These are phyloP conservation scores for Boletus insuetus DNA, from an alignment of 768 basidiomycete species.

Conservation along the genomic window DNA sequence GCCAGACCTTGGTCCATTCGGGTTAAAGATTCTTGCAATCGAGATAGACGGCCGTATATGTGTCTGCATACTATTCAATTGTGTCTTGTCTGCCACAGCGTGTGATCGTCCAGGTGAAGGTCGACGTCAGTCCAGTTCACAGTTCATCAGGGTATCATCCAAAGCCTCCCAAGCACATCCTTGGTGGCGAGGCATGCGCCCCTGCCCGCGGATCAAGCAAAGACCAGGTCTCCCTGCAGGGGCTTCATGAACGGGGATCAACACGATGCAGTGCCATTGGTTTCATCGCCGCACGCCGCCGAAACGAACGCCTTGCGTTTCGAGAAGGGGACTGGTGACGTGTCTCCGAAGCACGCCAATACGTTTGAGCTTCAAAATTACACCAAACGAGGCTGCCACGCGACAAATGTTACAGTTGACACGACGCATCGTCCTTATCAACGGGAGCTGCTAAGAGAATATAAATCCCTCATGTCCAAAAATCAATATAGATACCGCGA, in stretches of 20 bases:
- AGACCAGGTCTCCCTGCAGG: background rate
- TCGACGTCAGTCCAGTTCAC: too few relatives aligned
- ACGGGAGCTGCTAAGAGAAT: background rate
- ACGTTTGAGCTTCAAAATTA: background rate
- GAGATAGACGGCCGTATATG: too few relatives aligned
- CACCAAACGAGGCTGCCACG: background rate
- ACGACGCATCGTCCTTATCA: background rate
- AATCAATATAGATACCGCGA: constrained; percentile 1
- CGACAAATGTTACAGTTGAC: background rate
- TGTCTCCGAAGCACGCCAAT: background rate
- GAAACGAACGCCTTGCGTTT: background rate
- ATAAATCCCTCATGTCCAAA: constrained; percentile 1
- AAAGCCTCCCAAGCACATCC: background rate
- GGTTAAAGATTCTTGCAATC: too few relatives aligned
- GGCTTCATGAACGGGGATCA: background rate
- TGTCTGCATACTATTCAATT: too few relatives aligned
- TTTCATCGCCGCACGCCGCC: background rate
- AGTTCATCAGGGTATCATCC: background rate
- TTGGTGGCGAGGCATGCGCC: background rate
- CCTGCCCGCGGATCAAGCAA: constrained; percentile 8
- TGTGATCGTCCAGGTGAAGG: too few relatives aligned
- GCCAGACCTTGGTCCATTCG: background rate
- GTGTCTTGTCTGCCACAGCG: too few relatives aligned
- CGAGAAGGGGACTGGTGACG: background rate
- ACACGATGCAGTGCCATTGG: background rate